phyloP scores from a whole-genome alignment of 169 alveolate species.

The Neospora caninum region DNA sequence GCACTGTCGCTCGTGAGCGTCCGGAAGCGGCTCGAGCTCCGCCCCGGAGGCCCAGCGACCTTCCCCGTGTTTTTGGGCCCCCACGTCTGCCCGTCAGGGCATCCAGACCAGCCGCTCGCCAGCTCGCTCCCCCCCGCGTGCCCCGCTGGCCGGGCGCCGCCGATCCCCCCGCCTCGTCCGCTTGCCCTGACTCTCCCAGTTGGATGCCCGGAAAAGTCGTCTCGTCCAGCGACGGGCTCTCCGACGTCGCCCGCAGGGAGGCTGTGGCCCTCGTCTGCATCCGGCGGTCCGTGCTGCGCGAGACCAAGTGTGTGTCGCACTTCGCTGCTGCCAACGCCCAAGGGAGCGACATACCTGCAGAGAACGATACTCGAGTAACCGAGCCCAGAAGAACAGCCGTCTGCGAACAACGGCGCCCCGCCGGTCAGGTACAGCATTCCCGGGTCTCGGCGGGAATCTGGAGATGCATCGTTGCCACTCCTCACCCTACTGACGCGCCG shows the following conservation, averaged over 20 bases:
- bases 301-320: not conserved
- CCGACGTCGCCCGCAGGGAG: too few species aligned
- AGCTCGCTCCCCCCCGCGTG: not conserved
- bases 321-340: constrained; percentile 10
- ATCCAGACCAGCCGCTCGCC: not conserved
- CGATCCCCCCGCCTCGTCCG: not conserved
- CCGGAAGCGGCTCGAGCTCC: not conserved
- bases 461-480: too few species aligned
- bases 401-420: not conserved
- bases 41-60: not conserved
- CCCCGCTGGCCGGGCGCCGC: constrained; percentile 13
- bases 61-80: not conserved
- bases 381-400: not conserved
- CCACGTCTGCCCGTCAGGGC: not conserved
- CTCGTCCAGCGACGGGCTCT: not conserved
- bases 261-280: too few species aligned
- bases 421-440: too few species aligned
- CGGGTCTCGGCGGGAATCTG: too few species aligned
- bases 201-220: not conserved
- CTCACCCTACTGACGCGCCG: too few species aligned
- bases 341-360: not conserved
- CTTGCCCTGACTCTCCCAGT: not conserved
- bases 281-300: not conserved
- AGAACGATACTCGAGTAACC: constrained; percentile 26
- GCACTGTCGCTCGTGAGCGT: not conserved